These are phyloP conservation scores for Calonectria crousiana DNA, from an alignment of 2,329 filamentous ascomycete species.

Conservation along the genomic window DNA sequence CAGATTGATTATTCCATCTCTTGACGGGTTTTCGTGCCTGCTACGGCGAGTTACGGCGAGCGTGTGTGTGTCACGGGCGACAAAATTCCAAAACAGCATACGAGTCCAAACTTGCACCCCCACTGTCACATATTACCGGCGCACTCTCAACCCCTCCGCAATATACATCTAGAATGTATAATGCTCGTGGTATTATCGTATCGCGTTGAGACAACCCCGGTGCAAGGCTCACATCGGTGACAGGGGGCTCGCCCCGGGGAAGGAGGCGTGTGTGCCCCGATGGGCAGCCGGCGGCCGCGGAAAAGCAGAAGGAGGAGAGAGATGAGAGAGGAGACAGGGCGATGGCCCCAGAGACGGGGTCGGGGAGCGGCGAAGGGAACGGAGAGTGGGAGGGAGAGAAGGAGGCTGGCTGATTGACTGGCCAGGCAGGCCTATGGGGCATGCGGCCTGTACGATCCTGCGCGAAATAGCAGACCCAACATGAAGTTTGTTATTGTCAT, in stretches of 20 bases:
- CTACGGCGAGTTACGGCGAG: neutral
- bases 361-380: neutral
- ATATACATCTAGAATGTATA: slow-evolving; percentile 9
- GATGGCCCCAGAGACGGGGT: neutral
- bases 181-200: slow-evolving; percentile 8
- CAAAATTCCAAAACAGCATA: neutral
- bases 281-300: slow-evolving; percentile 2
- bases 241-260: neutral
- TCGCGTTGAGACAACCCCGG: neutral
- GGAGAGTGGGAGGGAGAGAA: neutral
- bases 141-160: slow-evolving; percentile 10
- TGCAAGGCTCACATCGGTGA: neutral
- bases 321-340: neutral
- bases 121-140: slow-evolving; percentile 3
- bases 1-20: slow-evolving; percentile 6
- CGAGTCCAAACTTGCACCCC: neutral
- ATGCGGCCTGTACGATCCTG: slow-evolving; percentile 18
- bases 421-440: neutral
- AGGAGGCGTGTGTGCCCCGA: neutral
- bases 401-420: neutral
- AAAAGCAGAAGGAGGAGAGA: neutral
- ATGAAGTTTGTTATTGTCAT: slow-evolving; percentile 2
- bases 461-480: slow-evolving; percentile 17
- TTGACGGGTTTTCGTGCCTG: neutral
- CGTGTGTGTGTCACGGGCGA: neutral